phyloP scores from a whole-genome alignment of 2,329 filamentous ascomycete genomes.

The Coniella lustricola region DNA sequence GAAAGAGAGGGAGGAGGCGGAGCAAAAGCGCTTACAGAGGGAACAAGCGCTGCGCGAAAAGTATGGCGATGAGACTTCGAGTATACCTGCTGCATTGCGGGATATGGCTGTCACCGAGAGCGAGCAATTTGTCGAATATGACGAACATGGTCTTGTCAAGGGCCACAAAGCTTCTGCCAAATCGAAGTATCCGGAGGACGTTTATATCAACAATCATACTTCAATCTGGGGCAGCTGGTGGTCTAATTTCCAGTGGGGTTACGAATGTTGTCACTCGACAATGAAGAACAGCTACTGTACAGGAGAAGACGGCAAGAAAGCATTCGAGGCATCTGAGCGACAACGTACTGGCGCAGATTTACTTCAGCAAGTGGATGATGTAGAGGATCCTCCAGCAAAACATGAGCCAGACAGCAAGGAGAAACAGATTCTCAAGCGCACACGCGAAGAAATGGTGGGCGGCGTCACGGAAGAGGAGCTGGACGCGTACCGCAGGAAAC shows the following conservation, averaged over 20 bases:
- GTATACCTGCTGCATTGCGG: slow-evolving; percentile 53
- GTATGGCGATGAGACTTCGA: slow-evolving; percentile 63
- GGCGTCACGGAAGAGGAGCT: slow-evolving; percentile 77
- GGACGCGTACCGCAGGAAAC: slow-evolving; percentile 75
- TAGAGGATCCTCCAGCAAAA: slow-evolving; percentile 26
- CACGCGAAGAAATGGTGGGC: slow-evolving; percentile 69
- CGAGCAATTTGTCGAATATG: slow-evolving; percentile 88
- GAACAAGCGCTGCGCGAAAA: slow-evolving; percentile 69
- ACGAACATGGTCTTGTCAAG: slow-evolving; percentile 83
- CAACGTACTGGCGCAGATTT: slow-evolving; percentile 43
- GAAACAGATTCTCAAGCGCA: slow-evolving; percentile 56
- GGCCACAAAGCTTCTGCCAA: slow-evolving; percentile 71
- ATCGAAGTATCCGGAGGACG: slow-evolving; percentile 88
- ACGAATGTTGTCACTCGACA: slow-evolving; percentile 86
- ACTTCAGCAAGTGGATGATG: slow-evolving; percentile 22
- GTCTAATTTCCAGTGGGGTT: slow-evolving; percentile 92
- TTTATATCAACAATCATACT: slow-evolving; percentile 83
- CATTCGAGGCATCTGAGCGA: slow-evolving; percentile 68
- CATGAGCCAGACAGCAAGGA: slow-evolving; percentile 22
- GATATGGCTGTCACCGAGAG: slow-evolving; percentile 68
- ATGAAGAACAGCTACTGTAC: slow-evolving; percentile 98
- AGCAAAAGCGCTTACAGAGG: slow-evolving; percentile 59
- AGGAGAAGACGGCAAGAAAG: slow-evolving; percentile 76
- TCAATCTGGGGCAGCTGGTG: slow-evolving; percentile 97
- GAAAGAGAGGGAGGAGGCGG: slow-evolving; percentile 68